Evolutionary conservation across 163 green algal genomes (phyloP).

Genomic region (Picocystis sp.): DNA sequence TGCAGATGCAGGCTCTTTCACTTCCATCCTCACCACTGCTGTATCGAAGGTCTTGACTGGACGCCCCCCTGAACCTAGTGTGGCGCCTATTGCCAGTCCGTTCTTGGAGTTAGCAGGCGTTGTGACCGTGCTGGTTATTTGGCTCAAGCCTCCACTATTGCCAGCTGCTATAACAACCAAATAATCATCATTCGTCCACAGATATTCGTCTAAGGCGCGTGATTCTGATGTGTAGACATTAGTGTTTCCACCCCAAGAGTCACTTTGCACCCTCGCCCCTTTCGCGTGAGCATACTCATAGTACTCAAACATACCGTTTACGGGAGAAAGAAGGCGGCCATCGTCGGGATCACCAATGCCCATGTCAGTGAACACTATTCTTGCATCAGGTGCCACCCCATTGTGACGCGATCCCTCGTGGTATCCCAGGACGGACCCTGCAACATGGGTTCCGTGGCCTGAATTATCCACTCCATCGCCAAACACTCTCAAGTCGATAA

Average conservation of each 20-base stretch:
- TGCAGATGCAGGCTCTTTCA: too few species aligned
- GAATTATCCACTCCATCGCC: conserved; percentile 20
- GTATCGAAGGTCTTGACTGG: background rate
- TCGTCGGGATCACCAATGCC: conserved; percentile 3
- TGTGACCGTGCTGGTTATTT: conserved; percentile 35
- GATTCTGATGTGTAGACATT: conserved; percentile 53
- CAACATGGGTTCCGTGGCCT: conserved; percentile 57
- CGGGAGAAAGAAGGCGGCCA: too few species aligned
- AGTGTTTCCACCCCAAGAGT: conserved; percentile 60
- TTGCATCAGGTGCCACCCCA: conserved; percentile 53
- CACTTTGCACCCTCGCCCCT: conserved; percentile 62
- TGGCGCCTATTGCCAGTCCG: conserved; percentile 42
- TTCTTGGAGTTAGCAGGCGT: conserved; percentile 75
- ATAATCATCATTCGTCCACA: conserved; percentile 52
- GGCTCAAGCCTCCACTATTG: conserved; percentile 46
- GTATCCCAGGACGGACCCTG: conserved; percentile 26
- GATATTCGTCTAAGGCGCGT: conserved; percentile 36
- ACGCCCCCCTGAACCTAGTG: background rate
- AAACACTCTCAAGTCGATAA: conserved; percentile 29
- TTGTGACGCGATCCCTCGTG: conserved; percentile 16
- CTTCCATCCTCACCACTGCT: background rate
- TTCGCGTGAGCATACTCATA: conserved; percentile 19
- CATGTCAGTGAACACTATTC: conserved; percentile 70
- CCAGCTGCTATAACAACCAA: conserved; percentile 67
- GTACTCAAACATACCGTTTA: background rate